These are phyloP conservation scores for Populus davidiana DNA, from an alignment of 345 rosid genomes.

Conservation along the genomic window DNA sequence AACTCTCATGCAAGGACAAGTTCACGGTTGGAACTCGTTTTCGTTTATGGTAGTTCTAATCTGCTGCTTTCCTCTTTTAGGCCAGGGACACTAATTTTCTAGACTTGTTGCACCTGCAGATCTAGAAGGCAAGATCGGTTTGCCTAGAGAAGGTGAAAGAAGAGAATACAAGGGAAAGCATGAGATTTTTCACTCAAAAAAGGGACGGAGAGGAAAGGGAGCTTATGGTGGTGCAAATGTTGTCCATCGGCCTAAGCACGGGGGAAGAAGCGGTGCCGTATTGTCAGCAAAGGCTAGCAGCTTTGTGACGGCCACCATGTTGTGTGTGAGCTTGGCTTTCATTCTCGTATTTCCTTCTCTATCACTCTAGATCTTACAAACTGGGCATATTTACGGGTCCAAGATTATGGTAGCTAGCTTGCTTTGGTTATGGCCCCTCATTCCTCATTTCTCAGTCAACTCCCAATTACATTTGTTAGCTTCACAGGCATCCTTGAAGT, in stretches of 20 bases:
- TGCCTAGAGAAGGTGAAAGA: neutral
- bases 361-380: neutral
- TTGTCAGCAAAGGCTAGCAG: slow-evolving; percentile 8
- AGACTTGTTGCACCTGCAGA: slow-evolving; percentile 4
- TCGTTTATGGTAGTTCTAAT: neutral
- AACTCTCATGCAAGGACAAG: slow-evolving; percentile 3
- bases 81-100: neutral
- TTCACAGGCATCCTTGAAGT: neutral
- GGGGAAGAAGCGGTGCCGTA: slow-evolving; percentile 12
- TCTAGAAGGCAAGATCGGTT: neutral
- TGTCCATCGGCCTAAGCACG: slow-evolving; percentile 15
- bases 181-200: neutral
- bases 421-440: neutral
- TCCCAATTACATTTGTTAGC: neutral
- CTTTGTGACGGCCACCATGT: neutral
- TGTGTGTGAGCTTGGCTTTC: slow-evolving; percentile 15
- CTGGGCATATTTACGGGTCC: neutral
- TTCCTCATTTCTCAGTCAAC: neutral
- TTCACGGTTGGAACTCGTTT: slow-evolving; percentile 20
- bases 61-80: neutral
- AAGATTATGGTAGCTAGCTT: neutral
- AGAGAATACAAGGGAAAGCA: neutral
- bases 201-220: slow-evolving; percentile 31
- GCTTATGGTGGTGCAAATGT: slow-evolving; percentile 28
- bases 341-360: neutral